These are phyloP conservation scores for Mycena belliarum DNA, from an alignment of 768 basidiomycete species.

Conservation along the genomic window DNA sequence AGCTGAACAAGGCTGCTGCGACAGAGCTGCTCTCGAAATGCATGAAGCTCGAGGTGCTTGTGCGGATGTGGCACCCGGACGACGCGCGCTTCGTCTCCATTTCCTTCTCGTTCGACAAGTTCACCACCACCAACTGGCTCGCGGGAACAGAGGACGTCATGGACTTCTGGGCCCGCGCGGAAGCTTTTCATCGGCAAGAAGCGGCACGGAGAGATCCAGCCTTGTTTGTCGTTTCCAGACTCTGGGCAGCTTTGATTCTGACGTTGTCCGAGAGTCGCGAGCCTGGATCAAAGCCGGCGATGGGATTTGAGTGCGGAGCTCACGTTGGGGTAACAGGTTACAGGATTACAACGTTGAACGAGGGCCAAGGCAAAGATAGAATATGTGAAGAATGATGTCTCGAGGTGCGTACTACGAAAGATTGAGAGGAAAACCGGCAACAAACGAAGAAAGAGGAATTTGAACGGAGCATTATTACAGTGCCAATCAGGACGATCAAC, in stretches of 20 bases:
- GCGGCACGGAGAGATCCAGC: background rate
- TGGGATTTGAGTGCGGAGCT: too few relatives aligned
- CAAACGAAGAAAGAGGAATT: too few relatives aligned
- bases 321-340: too few relatives aligned
- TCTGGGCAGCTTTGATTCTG: background rate
- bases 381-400: too few relatives aligned
- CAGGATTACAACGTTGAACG: too few relatives aligned
- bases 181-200: background rate
- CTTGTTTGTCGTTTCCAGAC: background rate
- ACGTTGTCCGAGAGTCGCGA: background rate
- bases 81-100: background rate
- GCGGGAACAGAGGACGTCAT: background rate
- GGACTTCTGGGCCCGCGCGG: slow-evolving; percentile 5
- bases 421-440: too few relatives aligned
- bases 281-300: background rate
- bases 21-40: background rate
- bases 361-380: too few relatives aligned
- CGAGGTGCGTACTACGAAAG: too few relatives aligned
- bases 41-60: background rate
- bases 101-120: background rate
- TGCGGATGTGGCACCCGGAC: background rate
- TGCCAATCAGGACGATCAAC: too few relatives aligned
- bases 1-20: background rate
- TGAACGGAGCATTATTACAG: too few relatives aligned
- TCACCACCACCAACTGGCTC: background rate